Evolutionary conservation across 345 rosid species (phyloP), one percentile per base, ranked within the genome.

Genomic region (Murraya koenigii): DNA sequence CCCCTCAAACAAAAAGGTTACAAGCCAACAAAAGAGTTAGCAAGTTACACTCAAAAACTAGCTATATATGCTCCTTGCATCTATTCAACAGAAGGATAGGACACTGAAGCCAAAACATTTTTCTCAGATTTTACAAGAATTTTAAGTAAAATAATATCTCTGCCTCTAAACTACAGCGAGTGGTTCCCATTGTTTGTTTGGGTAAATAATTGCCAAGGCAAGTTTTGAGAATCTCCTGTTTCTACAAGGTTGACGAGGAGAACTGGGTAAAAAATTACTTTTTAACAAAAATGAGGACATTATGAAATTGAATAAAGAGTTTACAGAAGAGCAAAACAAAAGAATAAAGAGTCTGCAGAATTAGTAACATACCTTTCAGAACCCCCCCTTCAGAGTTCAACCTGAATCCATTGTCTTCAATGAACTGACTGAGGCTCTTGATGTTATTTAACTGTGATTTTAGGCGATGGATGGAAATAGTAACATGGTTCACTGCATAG

Each of bases 401-500:
- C 75, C 82, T 87, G 88, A 92, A 92, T 7, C 94, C 92, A 39
- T 85, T 93, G 66, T 87, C 85, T 82, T 88, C 88, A 35, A 92
- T 71, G 72, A 89, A 92, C 77, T 84, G 77, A 60, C 90, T 87
- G 72, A 95, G 81, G 75, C 70, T 78, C 66, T 86, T 85, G 86
- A 90, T 90, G 68, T 79, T 83, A 62, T 84, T 84, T 84, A 95
- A 83, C 36, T 85, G 88, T 52, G 93, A 88, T 81, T 91, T 90
- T 64, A 95, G 86, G 75, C 76, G 86, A 82, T 95, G 99, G 64
- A 84, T 81, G 6, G 98, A 89, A 28, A 95, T 90, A 1, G 99
- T 91, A 49, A 93, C 91, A 85, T 95, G 99, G 84, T 95, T 95
- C 78, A 95, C 79, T 5, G 96, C 92, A 86, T 92, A 93, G 33